Conservation (phyloP, 345 rosid genomes). For the Gossypium ekmanianum region DNA sequence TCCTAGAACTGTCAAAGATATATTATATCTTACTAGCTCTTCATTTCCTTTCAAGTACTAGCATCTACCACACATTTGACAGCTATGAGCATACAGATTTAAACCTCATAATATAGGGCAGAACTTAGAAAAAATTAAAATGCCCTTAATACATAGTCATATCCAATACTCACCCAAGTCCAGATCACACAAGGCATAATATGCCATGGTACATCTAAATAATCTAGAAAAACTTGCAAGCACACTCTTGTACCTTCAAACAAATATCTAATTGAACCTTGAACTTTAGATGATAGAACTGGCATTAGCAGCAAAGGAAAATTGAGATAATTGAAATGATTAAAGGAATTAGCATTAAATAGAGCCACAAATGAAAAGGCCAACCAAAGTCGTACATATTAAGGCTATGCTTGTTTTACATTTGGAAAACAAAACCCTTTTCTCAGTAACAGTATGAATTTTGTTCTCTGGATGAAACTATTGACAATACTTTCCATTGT, state of each 20-base stretch:
- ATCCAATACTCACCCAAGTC: neutral
- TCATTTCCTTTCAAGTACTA: neutral
- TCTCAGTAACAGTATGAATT: neutral
- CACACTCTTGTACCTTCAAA: neutral
- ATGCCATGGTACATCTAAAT: neutral
- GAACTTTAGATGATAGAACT: neutral
- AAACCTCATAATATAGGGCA: neutral
- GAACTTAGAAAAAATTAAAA: neutral
- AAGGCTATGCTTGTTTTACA: neutral
- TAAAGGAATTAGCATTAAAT: neutral
- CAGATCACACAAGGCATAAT: neutral
- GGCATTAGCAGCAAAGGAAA: neutral
- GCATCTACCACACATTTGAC: neutral
- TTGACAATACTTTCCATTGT: neutral
- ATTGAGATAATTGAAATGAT: neutral
- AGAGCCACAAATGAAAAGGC: neutral
- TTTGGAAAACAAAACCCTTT: neutral
- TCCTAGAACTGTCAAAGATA: neutral
- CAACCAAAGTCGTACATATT: neutral
- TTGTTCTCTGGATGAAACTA: neutral
- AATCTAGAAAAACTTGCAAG: neutral
- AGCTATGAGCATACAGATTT: neutral
- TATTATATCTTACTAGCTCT: neutral
- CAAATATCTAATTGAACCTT: neutral
- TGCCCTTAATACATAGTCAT: neutral